Conservation (phyloP, 2,329 filamentous ascomycete genomes). For the Aaosphaeria arxii region DNA sequence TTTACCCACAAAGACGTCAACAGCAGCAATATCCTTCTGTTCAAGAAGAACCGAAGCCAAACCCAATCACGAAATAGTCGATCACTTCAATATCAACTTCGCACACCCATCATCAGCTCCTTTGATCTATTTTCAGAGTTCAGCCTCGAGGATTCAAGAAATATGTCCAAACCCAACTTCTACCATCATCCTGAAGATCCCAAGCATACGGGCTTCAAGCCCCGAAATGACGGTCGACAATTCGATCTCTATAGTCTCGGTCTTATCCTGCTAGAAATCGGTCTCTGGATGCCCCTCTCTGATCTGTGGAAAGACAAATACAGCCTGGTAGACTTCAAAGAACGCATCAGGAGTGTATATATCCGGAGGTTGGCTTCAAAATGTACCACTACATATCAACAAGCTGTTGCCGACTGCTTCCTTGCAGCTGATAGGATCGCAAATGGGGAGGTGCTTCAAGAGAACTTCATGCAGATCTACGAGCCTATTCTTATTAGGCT, state of each 20-base stretch:
- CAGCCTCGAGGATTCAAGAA: slow-evolving; percentile 44
- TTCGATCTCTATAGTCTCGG: slow-evolving; percentile 71
- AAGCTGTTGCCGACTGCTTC: slow-evolving; percentile 70
- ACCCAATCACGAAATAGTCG: slow-evolving; percentile 40
- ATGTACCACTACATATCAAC: slow-evolving; percentile 73
- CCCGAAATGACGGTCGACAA: slow-evolving; percentile 26
- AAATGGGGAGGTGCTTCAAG: slow-evolving; percentile 25
- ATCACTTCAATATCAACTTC: slow-evolving; percentile 52
- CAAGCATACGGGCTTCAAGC: slow-evolving; percentile 28
- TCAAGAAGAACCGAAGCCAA: slow-evolving; percentile 43
- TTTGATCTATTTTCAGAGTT: slow-evolving; percentile 69
- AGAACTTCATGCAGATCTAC: slow-evolving; percentile 31
- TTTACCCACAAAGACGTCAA: slow-evolving; percentile 70
- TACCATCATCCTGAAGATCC: slow-evolving; percentile 65
- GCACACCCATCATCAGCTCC: slow-evolving; percentile 67
- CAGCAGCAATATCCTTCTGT: slow-evolving; percentile 67
- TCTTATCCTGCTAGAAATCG: slow-evolving; percentile 70
- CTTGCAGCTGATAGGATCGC: slow-evolving; percentile 58
- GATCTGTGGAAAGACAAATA: slow-evolving; percentile 59
- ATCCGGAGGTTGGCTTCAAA: slow-evolving; percentile 63
- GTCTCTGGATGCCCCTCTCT: slow-evolving; percentile 68
- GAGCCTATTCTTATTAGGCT: slow-evolving; percentile 46
- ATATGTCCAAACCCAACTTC: slow-evolving; percentile 48
- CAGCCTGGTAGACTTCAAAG: slow-evolving; percentile 59
- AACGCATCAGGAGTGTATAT: slow-evolving; percentile 61